Conservation (phyloP, 768 basidiomycete species). For the Exsudoporus frostii region DNA sequence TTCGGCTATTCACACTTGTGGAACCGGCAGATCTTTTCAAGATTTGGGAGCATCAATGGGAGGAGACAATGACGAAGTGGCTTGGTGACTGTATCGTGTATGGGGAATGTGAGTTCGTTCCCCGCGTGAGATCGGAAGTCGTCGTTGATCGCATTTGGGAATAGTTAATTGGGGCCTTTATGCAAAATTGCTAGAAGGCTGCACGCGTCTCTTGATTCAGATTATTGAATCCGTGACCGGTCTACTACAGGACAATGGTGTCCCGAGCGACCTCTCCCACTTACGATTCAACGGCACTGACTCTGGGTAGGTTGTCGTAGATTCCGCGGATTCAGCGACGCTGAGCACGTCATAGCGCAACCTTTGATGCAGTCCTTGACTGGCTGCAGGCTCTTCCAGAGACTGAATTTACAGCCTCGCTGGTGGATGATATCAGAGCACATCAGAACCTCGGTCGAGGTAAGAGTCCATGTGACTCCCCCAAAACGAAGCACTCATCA, state of each 20-base stretch:
- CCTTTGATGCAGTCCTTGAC: conserved; percentile 22
- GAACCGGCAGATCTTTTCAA: conserved; percentile 24
- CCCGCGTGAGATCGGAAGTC: neutral
- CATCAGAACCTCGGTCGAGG: conserved; percentile 30
- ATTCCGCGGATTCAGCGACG: neutral
- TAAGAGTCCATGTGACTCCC: neutral
- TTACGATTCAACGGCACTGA: conserved; percentile 37
- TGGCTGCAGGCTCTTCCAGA: conserved; percentile 26
- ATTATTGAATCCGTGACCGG: conserved; percentile 28
- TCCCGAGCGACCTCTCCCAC: conserved; percentile 30
- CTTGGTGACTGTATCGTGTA: conserved; percentile 26
- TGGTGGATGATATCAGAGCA: conserved; percentile 23
- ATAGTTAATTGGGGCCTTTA: conserved; percentile 60
- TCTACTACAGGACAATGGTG: conserved; percentile 29
- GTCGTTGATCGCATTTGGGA: neutral
- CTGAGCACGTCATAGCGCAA: conserved; percentile 18
- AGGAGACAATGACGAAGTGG: conserved; percentile 17
- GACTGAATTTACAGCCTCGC: conserved; percentile 8
- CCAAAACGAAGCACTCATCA: neutral
- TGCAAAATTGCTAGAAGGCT: conserved; percentile 41
- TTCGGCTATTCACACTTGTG: neutral
- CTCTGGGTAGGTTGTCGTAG: conserved; percentile 37
- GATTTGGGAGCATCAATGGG: conserved; percentile 24
- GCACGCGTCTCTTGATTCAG: conserved; percentile 40
- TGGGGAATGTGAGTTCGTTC: conserved; percentile 45